Conservation (phyloP, 2,329 filamentous ascomycete species). For the Exophiala calicioides region DNA sequence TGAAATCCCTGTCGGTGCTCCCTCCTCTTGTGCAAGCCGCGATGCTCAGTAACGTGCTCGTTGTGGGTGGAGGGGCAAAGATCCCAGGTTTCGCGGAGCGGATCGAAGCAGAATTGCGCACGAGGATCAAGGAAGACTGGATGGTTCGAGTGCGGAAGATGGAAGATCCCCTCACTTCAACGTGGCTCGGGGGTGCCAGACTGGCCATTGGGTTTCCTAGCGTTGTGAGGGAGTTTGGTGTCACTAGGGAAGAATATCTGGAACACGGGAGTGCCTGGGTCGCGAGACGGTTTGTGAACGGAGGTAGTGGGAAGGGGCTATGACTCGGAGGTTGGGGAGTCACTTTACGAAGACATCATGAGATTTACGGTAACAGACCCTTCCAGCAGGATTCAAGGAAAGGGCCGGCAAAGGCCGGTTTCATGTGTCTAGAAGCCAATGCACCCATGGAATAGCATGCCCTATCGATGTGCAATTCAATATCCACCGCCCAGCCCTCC, state of each 20-base stretch:
- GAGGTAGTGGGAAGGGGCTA: conserved; percentile 6
- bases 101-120: conserved; percentile 69
- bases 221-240: conserved; percentile 63
- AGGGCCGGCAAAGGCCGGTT: too few relatives aligned
- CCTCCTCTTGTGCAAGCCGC: conserved; percentile 83
- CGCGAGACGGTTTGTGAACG: conserved; percentile 63
- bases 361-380: too few relatives aligned
- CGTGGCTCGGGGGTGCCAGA: conserved; percentile 81
- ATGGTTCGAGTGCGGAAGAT: conserved; percentile 71
- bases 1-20: conserved; percentile 72
- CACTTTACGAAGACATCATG: too few relatives aligned
- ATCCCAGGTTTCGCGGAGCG: conserved; percentile 81
- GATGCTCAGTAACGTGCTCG: conserved; percentile 80
- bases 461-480: too few relatives aligned
- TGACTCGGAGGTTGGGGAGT: too few relatives aligned
- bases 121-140: conserved; percentile 73
- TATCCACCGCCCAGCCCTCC: too few relatives aligned
- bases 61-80: conserved; percentile 82
- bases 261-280: conserved; percentile 79
- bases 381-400: too few relatives aligned
- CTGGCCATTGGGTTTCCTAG: conserved; percentile 67
- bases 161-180: conserved; percentile 72
- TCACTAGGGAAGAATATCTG: conserved; percentile 89
- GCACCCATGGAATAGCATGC: too few relatives aligned
- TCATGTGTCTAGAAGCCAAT: too few relatives aligned